These are phyloP conservation scores for Sarcodon sp. DNA, from an alignment of 768 basidiomycete species.

Conservation along the genomic window DNA sequence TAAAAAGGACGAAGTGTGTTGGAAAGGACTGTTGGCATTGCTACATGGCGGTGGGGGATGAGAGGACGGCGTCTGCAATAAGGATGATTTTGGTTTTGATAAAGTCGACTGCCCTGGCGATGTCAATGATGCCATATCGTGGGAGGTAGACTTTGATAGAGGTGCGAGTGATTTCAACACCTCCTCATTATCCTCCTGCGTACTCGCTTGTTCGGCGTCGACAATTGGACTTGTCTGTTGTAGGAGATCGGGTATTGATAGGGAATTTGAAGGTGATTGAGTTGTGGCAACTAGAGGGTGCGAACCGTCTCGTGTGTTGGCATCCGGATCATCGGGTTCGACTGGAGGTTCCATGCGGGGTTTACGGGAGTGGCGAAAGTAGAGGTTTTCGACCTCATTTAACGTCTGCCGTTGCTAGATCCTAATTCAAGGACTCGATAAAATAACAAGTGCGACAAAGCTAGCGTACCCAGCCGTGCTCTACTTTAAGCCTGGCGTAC, in stretches of 20 bases:
- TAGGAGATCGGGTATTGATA: neutral
- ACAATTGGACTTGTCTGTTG: neutral
- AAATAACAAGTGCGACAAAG: slow-evolving; percentile 2
- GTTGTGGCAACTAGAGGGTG: neutral
- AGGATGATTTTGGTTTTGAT: neutral
- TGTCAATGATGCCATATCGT: too few relatives aligned
- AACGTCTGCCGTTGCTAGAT: slow-evolving; percentile 67
- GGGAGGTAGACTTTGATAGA: too few relatives aligned
- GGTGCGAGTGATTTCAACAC: too few relatives aligned
- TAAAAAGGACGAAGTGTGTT: neutral
- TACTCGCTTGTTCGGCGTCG: neutral
- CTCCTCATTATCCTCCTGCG: too few relatives aligned
- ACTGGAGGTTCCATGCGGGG: slow-evolving; percentile 2
- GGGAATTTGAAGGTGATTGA: neutral
- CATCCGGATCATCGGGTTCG: neutral
- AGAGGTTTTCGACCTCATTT: slow-evolving; percentile 75
- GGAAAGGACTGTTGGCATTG: neutral
- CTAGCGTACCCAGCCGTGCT: slow-evolving; percentile 61
- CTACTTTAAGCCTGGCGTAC: slow-evolving; percentile 69
- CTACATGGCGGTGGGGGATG: neutral
- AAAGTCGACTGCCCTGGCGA: neutral
- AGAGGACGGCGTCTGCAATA: neutral
- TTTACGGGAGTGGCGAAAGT: slow-evolving; percentile 58
- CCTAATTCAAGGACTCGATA: neutral
- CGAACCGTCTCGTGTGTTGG: slow-evolving; percentile 1